These are phyloP conservation scores for Ceratocystis huliohia DNA, from an alignment of 2,329 filamentous ascomycete species.

Conservation along the genomic window DNA sequence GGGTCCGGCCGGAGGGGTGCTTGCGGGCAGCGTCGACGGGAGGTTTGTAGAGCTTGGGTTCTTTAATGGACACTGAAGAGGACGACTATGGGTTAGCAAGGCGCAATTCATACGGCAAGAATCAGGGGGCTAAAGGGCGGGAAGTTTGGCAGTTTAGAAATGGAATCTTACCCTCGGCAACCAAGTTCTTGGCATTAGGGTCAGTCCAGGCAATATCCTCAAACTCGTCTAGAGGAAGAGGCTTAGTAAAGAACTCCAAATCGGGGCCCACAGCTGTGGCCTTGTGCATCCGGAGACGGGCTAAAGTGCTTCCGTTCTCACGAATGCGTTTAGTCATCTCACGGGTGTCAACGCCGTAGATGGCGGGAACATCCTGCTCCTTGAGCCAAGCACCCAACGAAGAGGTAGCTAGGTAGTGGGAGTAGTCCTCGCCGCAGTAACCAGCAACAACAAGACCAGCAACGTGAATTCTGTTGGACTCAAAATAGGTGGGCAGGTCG, in stretches of 20 bases:
- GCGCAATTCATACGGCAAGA: not conserved
- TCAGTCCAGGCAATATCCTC: conserved; percentile 79
- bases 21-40: conserved; percentile 57
- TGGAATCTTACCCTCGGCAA: conserved; percentile 69
- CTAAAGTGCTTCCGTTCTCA: conserved; percentile 90
- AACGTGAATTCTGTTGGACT: conserved; percentile 85
- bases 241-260: conserved; percentile 19
- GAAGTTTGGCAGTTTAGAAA: conserved; percentile 7
- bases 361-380: conserved; percentile 84
- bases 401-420: conserved; percentile 80
- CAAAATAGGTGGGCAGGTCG: conserved; percentile 83
- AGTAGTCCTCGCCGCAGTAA: conserved; percentile 90
- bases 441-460: conserved; percentile 81
- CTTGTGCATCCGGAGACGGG: conserved; percentile 63
- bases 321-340: conserved; percentile 89
- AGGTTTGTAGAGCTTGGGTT: conserved; percentile 75
- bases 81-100: conserved; percentile 24
- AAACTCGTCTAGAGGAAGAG: conserved; percentile 41
- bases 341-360: conserved; percentile 90
- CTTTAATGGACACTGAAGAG: conserved; percentile 67
- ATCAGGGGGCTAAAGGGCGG: not conserved
- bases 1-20: conserved; percentile 74
- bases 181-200: conserved; percentile 84
- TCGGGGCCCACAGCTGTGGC: conserved; percentile 30
- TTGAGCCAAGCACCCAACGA: conserved; percentile 92